Evolutionary conservation across 1,284 basidiomycete genomes (phyloP).

Genomic region (Tetrapyrgos nigripes): DNA sequence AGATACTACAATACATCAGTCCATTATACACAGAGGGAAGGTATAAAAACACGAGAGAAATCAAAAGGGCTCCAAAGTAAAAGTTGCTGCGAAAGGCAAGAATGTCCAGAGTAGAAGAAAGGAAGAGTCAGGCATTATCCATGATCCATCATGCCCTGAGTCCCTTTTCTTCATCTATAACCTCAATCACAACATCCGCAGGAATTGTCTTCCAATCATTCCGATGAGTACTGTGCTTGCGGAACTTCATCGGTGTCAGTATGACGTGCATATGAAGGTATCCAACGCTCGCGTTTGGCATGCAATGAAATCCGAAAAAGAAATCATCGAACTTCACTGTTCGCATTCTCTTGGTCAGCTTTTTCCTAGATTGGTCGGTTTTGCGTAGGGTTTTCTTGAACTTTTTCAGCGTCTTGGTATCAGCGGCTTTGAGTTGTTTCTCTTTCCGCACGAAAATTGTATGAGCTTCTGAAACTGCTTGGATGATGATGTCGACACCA

Average conservation of each 20-base stretch:
- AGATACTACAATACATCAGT: too few species aligned
- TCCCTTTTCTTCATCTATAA: not conserved
- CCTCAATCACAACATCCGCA: conserved; percentile 11
- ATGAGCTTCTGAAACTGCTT: too few species aligned
- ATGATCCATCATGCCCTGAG: too few species aligned
- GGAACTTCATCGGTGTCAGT: not conserved
- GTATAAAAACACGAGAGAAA: too few species aligned
- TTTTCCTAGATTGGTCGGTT: not conserved
- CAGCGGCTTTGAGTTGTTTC: too few species aligned
- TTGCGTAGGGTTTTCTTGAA: not conserved
- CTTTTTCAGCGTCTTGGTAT: not conserved
- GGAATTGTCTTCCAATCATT: conserved; percentile 15
- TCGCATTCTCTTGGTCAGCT: not conserved
- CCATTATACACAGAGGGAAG: too few species aligned
- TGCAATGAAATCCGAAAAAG: conserved; percentile 7
- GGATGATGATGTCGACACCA: not conserved
- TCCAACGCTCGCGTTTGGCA: conserved; percentile 14
- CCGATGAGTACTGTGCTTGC: conserved; percentile 3
- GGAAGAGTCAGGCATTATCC: too few species aligned
- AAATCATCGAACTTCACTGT: not conserved
- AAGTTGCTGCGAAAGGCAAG: too few species aligned
- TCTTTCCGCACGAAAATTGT: too few species aligned
- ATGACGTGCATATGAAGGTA: conserved; percentile 17
- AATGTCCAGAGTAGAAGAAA: too few species aligned
- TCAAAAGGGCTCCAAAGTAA: too few species aligned